Evolutionary conservation across 2,329 filamentous ascomycete species (phyloP).

Genomic region (Sclerotinia minor): DNA sequence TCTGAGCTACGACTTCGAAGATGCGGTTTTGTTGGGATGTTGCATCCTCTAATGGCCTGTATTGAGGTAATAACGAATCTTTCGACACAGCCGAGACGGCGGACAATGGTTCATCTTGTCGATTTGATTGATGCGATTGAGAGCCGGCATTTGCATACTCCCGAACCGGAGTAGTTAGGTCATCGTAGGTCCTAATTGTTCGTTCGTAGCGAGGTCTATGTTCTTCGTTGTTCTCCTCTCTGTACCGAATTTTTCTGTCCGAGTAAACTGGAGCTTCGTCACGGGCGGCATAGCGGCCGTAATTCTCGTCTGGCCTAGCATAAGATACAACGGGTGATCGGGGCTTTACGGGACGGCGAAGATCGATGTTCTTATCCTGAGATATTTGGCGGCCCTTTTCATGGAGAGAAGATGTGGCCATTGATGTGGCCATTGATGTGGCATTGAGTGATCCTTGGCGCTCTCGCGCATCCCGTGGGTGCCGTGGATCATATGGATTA

Average conservation of each 20-base stretch:
- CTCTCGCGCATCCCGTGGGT: slow-evolving; percentile 32
- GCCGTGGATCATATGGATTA: slow-evolving; percentile 36
- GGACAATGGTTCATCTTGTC: slow-evolving; percentile 23
- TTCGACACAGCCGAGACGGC: not conserved
- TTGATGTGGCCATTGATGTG: not conserved
- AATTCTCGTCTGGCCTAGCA: slow-evolving; percentile 24
- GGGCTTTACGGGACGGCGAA: not conserved
- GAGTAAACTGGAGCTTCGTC: slow-evolving; percentile 30
- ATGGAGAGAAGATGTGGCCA: not conserved
- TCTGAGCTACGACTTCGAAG: slow-evolving; percentile 38
- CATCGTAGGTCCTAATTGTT: slow-evolving; percentile 29
- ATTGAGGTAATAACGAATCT: slow-evolving; percentile 1
- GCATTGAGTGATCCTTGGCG: slow-evolving; percentile 9
- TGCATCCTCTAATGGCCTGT: slow-evolving; percentile 29
- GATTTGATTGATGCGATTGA: slow-evolving; percentile 29
- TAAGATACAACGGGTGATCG: slow-evolving; percentile 17
- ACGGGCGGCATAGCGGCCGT: slow-evolving; percentile 30
- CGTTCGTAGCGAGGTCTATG: slow-evolving; percentile 31
- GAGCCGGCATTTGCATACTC: slow-evolving; percentile 31
- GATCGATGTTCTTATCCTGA: slow-evolving; percentile 1
- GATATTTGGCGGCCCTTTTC: not conserved
- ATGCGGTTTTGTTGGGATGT: slow-evolving; percentile 34
- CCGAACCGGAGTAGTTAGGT: slow-evolving; percentile 23
- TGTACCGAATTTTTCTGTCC: slow-evolving; percentile 30
- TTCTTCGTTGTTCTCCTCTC: slow-evolving; percentile 30